Conservation (phyloP, 306 rosid species). For the Corylus heterophylla region DNA sequence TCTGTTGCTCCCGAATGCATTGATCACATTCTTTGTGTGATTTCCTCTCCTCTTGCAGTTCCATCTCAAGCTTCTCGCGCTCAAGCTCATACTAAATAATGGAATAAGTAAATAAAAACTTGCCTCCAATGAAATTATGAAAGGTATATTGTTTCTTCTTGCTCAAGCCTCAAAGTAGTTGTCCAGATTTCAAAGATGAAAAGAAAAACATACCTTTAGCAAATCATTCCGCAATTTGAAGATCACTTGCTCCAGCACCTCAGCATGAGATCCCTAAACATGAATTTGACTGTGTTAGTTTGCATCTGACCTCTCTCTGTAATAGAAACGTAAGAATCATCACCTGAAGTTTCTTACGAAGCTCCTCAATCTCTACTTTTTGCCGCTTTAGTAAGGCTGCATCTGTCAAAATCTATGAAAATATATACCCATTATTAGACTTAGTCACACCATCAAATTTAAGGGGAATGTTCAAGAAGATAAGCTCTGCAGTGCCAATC, state of each 20-base stretch:
- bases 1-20: constrained; percentile 61
- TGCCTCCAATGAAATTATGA: background rate
- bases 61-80: constrained; percentile 83
- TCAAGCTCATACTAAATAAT: constrained; percentile 76
- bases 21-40: constrained; percentile 55
- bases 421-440: constrained; percentile 10
- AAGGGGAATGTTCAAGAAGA: constrained; percentile 1
- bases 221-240: constrained; percentile 85
- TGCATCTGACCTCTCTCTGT: constrained; percentile 2
- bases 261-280: constrained; percentile 89
- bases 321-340: constrained; percentile 25
- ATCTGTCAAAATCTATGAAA: constrained; percentile 81
- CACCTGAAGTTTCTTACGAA: constrained; percentile 86
- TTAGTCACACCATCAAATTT: constrained; percentile 9
- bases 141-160: constrained; percentile 16
- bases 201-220: constrained; percentile 61
- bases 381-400: constrained; percentile 94
- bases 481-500: background rate
- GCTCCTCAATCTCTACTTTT: constrained; percentile 87
- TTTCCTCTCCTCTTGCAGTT: constrained; percentile 84
- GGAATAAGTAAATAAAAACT: constrained; percentile 28
- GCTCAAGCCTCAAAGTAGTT: constrained; percentile 2
- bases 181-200: constrained; percentile 6
- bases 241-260: constrained; percentile 86
- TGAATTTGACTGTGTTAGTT: constrained; percentile 19